Conservation (phyloP, 306 rosid genomes). For the Rosa lucieae region DNA sequence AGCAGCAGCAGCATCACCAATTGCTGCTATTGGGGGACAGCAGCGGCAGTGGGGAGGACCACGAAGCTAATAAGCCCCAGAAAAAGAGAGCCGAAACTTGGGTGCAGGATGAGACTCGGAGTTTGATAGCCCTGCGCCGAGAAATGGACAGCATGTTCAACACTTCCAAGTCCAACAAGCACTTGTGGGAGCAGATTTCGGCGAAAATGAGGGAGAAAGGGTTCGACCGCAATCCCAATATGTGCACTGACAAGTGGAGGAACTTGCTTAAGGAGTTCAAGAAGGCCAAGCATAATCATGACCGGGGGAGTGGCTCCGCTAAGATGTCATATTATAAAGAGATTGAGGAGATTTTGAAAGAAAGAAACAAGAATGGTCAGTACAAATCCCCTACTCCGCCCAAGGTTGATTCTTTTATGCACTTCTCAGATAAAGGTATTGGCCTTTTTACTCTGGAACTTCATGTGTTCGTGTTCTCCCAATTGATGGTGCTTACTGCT, state of each 20-base stretch:
- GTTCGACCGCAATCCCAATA: conserved; percentile 86
- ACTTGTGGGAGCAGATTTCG: conserved; percentile 92
- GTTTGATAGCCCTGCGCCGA: conserved; percentile 63
- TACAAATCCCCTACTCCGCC: conserved; percentile 61
- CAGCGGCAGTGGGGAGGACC: conserved; percentile 75
- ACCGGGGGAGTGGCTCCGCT: conserved; percentile 69
- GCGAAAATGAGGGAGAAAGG: conserved; percentile 86
- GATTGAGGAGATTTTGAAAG: conserved; percentile 82
- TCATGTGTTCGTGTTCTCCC: neutral
- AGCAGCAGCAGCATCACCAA: conserved; percentile 41
- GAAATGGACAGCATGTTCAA: conserved; percentile 80
- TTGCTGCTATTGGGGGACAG: conserved; percentile 74
- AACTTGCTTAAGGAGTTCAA: conserved; percentile 89
- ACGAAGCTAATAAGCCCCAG: conserved; percentile 72
- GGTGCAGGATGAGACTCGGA: conserved; percentile 95
- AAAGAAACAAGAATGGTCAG: conserved; percentile 59
- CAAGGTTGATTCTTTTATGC: conserved; percentile 82
- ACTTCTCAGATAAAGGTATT: conserved; percentile 74
- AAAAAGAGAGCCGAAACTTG: conserved; percentile 97
- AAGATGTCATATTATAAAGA: conserved; percentile 92
- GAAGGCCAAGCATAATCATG: conserved; percentile 81
- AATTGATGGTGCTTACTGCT: neutral
- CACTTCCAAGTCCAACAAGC: conserved; percentile 88
- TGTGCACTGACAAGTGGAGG: conserved; percentile 99
- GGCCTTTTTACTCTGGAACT: neutral